Evolutionary conservation across 139 green algal genomes (phyloP), one percentile per base, ranked within the genome.

Genomic region (Nannochloris sp.): DNA sequence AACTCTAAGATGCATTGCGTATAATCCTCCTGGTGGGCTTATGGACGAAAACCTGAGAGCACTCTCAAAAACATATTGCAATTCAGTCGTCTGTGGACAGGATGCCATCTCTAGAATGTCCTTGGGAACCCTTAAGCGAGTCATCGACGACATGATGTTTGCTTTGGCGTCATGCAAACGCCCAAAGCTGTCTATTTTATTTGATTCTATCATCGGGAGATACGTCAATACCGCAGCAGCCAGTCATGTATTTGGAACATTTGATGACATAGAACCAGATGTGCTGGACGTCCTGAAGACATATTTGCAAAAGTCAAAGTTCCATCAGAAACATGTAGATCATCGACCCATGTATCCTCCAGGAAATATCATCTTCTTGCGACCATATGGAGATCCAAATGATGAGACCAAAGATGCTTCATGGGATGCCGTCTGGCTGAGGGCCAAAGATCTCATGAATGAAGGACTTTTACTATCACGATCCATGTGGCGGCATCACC

Each of bases 41-140:
- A 60, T 61, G 4, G 70, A 48, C 24, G 31, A 49, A 3, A n/a
- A 34, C 8, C 27, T 84, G 4, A 57, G 60, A 3, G 46, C 57
- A n/a, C 62, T 57, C 0, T 60, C 73, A 2, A 8, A 16, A 2
- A 61, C 62, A 14, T 86, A 62, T 60, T 77, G 66, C 67, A 81
- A 74, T 3, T 69, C 59, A 36, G 69, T 81, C 31, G 66, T 84
- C 23, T 64, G 71, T 5, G 83, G 81, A 50, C 75, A 75, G 53
- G 81, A 85, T 57, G 74, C 75, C 65, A 79, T 87, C n/a, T 81
- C 83, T 11, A 71, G 83, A 21, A 71, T 90, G 21, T 78, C 73
- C 14, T 55, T 81, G 1, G 37, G 56, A 18, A 64, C 60, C 48
- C 79, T 78, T 44, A 63, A 78, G n/a, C 70, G 73, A 43, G 57